These are phyloP conservation scores for Pichiaceae sp. DNA, from an alignment of 1,139 yeast species.

Conservation along the genomic window DNA sequence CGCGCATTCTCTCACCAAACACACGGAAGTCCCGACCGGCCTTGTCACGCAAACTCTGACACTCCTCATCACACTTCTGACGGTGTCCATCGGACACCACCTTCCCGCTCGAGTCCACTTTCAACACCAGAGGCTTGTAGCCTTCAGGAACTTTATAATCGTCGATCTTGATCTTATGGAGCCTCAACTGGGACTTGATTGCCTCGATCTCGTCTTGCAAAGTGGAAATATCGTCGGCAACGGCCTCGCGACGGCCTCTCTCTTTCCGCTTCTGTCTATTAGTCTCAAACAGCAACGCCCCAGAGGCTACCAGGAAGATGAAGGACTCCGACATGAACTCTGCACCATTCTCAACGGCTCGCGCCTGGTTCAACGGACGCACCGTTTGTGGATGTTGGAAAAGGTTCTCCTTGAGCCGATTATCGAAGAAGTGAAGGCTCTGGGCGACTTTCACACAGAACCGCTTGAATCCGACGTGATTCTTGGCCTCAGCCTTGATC, in stretches of 20 bases:
- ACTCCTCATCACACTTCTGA: too few species aligned
- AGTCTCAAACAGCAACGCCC: slow-evolving; percentile 67
- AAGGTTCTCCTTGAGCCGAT: slow-evolving; percentile 51
- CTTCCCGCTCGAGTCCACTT: slow-evolving; percentile 12
- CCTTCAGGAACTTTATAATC: slow-evolving; percentile 29
- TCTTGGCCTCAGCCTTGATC: slow-evolving; percentile 69
- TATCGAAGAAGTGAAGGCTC: slow-evolving; percentile 59
- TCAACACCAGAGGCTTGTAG: slow-evolving; percentile 28
- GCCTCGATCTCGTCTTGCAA: slow-evolving; percentile 65
- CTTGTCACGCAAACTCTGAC: too few species aligned
- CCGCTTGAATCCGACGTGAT: slow-evolving; percentile 56
- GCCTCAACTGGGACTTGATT: slow-evolving; percentile 38
- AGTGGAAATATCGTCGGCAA: slow-evolving; percentile 60
- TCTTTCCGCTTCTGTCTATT: slow-evolving; percentile 63
- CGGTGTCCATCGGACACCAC: not conserved
- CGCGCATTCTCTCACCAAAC: too few species aligned
- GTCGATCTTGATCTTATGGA: slow-evolving; percentile 23
- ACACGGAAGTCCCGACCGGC: too few species aligned
- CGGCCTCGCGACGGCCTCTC: slow-evolving; percentile 47
- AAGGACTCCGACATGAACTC: slow-evolving; percentile 69
- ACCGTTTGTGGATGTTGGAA: slow-evolving; percentile 28
- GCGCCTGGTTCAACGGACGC: slow-evolving; percentile 75
- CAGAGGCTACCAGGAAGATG: slow-evolving; percentile 72
- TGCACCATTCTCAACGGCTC: slow-evolving; percentile 82
- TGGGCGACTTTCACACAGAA: slow-evolving; percentile 71